Evolutionary conservation across 441 rosid species (phyloP).

Genomic region (Erysimum cheiri): DNA sequence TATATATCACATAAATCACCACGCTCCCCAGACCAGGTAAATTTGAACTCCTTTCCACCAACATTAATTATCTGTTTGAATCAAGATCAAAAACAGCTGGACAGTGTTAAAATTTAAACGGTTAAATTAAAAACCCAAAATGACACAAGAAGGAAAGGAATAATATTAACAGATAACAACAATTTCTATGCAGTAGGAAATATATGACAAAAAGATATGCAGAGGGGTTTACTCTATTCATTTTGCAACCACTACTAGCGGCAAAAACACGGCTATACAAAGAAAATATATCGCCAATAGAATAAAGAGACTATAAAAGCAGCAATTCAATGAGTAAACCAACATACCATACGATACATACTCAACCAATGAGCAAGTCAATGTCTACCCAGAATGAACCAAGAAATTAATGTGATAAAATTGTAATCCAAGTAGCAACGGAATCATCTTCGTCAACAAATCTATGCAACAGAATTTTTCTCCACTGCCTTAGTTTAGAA

Average conservation of each 20-base stretch:
- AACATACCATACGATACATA: constrained; percentile 17
- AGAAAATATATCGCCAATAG: neutral
- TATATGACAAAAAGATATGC: constrained; percentile 2
- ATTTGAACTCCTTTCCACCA: constrained; percentile 93
- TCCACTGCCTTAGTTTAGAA: neutral
- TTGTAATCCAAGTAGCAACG: constrained; percentile 23
- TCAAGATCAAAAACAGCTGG: constrained; percentile 28
- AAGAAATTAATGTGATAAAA: constrained; percentile 27
- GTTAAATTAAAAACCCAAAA: neutral
- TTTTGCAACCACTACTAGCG: constrained; percentile 15
- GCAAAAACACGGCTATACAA: constrained; percentile 10
- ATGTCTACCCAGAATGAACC: constrained; percentile 23
- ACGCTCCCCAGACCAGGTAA: constrained; percentile 89
- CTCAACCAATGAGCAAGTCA: constrained; percentile 35
- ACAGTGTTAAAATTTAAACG: constrained; percentile 24
- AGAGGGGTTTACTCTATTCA: constrained; percentile 4
- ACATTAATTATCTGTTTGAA: constrained; percentile 80
- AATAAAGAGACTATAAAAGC: constrained; percentile 22
- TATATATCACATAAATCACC: constrained; percentile 94
- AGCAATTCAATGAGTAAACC: constrained; percentile 20
- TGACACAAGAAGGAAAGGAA: neutral
- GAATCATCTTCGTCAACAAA: constrained; percentile 15
- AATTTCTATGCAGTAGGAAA: constrained; percentile 14
- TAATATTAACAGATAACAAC: constrained; percentile 6
- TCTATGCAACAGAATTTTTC: constrained; percentile 6